phyloP scores from a whole-genome alignment of 23 red algal species.

The Chondrus crispus region DNA sequence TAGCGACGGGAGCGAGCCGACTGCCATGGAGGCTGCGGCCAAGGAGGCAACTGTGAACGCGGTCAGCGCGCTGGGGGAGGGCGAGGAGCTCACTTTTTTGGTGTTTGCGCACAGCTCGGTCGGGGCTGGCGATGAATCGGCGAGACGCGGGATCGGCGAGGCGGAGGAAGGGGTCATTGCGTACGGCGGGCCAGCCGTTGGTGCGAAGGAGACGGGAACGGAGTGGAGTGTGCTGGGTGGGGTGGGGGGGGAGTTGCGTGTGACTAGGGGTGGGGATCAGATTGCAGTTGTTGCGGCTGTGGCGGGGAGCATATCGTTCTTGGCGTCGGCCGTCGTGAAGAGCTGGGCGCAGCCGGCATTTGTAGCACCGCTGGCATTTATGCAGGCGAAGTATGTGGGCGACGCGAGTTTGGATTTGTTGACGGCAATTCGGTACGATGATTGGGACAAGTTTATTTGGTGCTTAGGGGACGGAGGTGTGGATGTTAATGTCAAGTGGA shows the following conservation, averaged over 20 bases:
- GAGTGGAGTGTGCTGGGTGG: background rate
- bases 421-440: constrained; percentile 68
- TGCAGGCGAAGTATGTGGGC: constrained; percentile 53
- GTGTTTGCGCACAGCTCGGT: constrained; percentile 51
- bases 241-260: background rate
- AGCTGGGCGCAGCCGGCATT: constrained; percentile 76
- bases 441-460: constrained; percentile 64
- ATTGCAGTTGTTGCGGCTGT: constrained; percentile 32
- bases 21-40: background rate
- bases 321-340: constrained; percentile 58
- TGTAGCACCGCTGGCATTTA: constrained; percentile 43
- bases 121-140: constrained; percentile 6
- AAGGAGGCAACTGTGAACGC: background rate
- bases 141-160: constrained; percentile 28
- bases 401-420: constrained; percentile 49
- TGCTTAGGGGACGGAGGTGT: constrained; percentile 46
- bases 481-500: constrained; percentile 57
- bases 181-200: constrained; percentile 50
- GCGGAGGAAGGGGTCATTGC: constrained; percentile 34
- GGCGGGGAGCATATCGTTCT: constrained; percentile 42
- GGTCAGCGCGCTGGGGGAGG: background rate
- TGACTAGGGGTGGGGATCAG: background rate
- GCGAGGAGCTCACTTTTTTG: background rate
- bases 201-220: background rate
- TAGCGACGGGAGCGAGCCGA: background rate